phyloP scores from a whole-genome alignment of 805 yeast genomes.

The Yarrowia sp. region DNA sequence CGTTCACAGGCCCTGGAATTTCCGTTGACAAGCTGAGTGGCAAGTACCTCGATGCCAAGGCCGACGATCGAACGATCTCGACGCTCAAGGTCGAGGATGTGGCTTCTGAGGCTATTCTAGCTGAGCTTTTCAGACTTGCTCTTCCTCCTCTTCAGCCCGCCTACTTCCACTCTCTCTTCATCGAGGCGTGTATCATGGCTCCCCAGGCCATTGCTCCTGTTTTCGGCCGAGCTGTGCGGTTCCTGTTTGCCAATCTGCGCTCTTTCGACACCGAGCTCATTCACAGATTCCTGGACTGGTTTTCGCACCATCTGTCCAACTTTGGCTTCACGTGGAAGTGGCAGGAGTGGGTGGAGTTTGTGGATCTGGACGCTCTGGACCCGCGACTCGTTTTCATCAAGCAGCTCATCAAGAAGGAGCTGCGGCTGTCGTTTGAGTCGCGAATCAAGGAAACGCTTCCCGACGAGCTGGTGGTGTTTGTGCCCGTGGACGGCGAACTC shows the following conservation, averaged over 20 bases:
- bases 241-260: slow-evolving; percentile 71
- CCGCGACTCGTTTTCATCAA: slow-evolving; percentile 77
- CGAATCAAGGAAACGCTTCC: slow-evolving; percentile 77
- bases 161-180: slow-evolving; percentile 83
- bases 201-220: slow-evolving; percentile 90
- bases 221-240: slow-evolving; percentile 89
- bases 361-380: slow-evolving; percentile 58
- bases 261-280: slow-evolving; percentile 77
- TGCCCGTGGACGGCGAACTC: slow-evolving; percentile 50
- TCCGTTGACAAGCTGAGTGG: slow-evolving; percentile 70
- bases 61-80: slow-evolving; percentile 49
- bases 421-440: slow-evolving; percentile 77
- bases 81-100: slow-evolving; percentile 94
- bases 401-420: slow-evolving; percentile 82
- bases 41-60: slow-evolving; percentile 26
- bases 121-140: slow-evolving; percentile 80
- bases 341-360: slow-evolving; percentile 81
- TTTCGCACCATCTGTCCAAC: slow-evolving; percentile 89
- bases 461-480: slow-evolving; percentile 58
- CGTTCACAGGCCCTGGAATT: slow-evolving; percentile 76
- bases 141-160: slow-evolving; percentile 67
- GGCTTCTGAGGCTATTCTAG: slow-evolving; percentile 80
- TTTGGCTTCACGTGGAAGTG: slow-evolving; percentile 97
- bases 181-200: slow-evolving; percentile 84
- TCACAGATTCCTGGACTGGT: slow-evolving; percentile 83